Evolutionary conservation across 2,329 filamentous ascomycete genomes (phyloP), one percentile per base, ranked within the genome.

Genomic region (Fusarium sp.): DNA sequence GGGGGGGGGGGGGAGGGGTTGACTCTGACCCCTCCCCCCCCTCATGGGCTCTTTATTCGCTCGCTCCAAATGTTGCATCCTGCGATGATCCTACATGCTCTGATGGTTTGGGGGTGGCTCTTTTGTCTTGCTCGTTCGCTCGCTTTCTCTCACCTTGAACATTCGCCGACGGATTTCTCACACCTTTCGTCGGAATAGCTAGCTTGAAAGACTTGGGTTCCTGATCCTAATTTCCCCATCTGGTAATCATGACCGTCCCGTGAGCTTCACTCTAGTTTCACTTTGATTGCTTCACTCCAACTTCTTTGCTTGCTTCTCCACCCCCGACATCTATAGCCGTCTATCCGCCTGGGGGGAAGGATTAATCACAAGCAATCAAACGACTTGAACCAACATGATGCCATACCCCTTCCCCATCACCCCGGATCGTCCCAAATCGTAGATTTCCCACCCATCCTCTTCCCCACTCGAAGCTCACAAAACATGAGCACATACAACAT

Each of bases 31-130:
- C n/a, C n/a, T n/a, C n/a, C 61, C 27, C 27, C 58, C 68, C 64
- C 65, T 58, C 31, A 63, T 56, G 65, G 38, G 63, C 62, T 64
- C 68, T 55, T 27, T 61, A 46, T 59, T 36, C 18, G 46, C 62
- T 38, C 10, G 42, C 34, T 56, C 44, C 31, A 44, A 33, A 18
- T 58, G 14, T 46, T 25, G 42, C 42, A 46, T 31, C n/a, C 46
- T 25, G 10, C 25, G 46, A 29, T 42, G 38, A 50, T 50, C 27
- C 27, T 50, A 23, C 49, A 33, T 55, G 59, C 50, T 40, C 50
- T 57, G 44, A 56, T 62, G 44, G 50, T 64, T 72, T 72, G 69
- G 69, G 69, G 69, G 69, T 59, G 51, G 50, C 56, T 56, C 46
- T 50, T 16, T 16, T 18, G 27, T 8, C n/a, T 38, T 16, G 11